Evolutionary conservation across 2,329 filamentous ascomycete species (phyloP).

Genomic region (Hansfordia pulvinata): DNA sequence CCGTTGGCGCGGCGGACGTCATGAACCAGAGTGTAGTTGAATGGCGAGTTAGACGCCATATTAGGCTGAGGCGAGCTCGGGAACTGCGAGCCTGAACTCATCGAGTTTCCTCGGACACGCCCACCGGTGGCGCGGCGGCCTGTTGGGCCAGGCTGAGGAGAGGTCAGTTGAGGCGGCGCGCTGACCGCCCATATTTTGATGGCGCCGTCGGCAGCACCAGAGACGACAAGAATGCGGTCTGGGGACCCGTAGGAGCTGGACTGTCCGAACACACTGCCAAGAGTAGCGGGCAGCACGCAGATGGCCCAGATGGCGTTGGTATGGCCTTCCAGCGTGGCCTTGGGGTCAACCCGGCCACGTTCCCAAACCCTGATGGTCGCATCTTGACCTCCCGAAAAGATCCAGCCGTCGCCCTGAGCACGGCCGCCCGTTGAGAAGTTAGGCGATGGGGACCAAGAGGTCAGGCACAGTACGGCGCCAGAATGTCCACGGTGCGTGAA

Average conservation of each 20-base stretch:
- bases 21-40: slow-evolving; percentile 79
- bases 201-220: slow-evolving; percentile 79
- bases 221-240: slow-evolving; percentile 81
- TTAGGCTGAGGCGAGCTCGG: slow-evolving; percentile 83
- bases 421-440: slow-evolving; percentile 84
- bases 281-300: slow-evolving; percentile 76
- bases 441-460: slow-evolving; percentile 75
- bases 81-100: slow-evolving; percentile 88
- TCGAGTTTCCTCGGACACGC: slow-evolving; percentile 77
- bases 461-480: slow-evolving; percentile 77
- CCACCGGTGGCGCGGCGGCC: slow-evolving; percentile 49
- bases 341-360: slow-evolving; percentile 83
- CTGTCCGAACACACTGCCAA: slow-evolving; percentile 68
- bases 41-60: slow-evolving; percentile 71
- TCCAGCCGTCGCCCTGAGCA: slow-evolving; percentile 88
- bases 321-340: slow-evolving; percentile 86
- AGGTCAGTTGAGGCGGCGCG: slow-evolving; percentile 72
- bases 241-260: slow-evolving; percentile 62
- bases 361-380: slow-evolving; percentile 92
- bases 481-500: slow-evolving; percentile 92
- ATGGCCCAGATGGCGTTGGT: slow-evolving; percentile 94
- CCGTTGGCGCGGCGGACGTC: slow-evolving; percentile 61
- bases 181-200: slow-evolving; percentile 93
- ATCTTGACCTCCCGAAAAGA: slow-evolving; percentile 95
- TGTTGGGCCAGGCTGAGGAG: slow-evolving; percentile 55